phyloP scores from a whole-genome alignment of 352 stramenopile species.

The Lagenidium giganteum region DNA sequence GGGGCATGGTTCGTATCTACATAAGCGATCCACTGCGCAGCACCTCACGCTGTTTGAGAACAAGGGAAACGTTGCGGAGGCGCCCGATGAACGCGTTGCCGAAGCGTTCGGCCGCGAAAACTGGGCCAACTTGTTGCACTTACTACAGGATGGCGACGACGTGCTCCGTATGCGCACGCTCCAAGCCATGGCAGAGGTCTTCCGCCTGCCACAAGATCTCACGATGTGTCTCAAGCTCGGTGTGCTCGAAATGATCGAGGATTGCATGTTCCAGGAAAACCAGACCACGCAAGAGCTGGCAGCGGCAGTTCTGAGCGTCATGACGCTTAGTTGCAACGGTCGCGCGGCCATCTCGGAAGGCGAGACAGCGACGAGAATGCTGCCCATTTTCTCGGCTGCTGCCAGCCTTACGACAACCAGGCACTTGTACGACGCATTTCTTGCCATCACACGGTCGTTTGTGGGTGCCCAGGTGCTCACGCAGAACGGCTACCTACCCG shows the following conservation, averaged over 20 bases:
- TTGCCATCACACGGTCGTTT: conserved; percentile 36
- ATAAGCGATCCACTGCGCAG: conserved; percentile 57
- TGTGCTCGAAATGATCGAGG: conserved; percentile 50
- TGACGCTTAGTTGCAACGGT: conserved; percentile 35
- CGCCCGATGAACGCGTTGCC: conserved; percentile 52
- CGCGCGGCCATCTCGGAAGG: conserved; percentile 32
- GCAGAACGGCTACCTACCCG: conserved; percentile 32
- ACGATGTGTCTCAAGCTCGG: conserved; percentile 57
- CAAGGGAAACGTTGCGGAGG: conserved; percentile 43
- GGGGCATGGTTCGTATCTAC: conserved; percentile 43
- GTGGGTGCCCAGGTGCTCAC: conserved; percentile 43
- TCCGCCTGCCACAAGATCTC: conserved; percentile 55
- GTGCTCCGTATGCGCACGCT: conserved; percentile 46
- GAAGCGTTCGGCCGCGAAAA: conserved; percentile 70
- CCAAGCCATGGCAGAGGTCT: conserved; percentile 35
- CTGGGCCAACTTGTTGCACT: conserved; percentile 59
- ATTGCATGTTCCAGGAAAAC: conserved; percentile 22
- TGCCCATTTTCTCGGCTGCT: conserved; percentile 34
- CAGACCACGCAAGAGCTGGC: conserved; percentile 48
- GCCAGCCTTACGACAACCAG: conserved; percentile 22
- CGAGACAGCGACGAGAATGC: conserved; percentile 29
- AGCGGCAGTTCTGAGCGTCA: conserved; percentile 45
- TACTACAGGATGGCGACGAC: conserved; percentile 46
- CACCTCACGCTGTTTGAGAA: conserved; percentile 52
- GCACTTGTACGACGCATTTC: conserved; percentile 48